Evolutionary conservation across 805 yeast genomes (phyloP), one percentile per base, ranked within the genome.

Genomic region (Wickerhamiella occidentalis): DNA sequence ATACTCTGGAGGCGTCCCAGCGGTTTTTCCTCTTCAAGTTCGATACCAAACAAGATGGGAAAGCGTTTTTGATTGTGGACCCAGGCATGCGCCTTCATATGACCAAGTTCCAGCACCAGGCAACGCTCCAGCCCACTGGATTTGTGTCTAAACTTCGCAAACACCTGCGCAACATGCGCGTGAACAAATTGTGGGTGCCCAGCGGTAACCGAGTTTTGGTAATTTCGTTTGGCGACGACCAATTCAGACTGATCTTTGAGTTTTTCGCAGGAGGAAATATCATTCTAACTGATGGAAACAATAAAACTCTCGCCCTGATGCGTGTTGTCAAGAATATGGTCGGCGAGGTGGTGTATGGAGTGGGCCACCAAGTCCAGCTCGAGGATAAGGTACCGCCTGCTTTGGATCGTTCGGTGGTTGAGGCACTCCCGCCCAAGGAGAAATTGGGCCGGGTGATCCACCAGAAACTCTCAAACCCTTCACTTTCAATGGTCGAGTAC

Each of bases 201-300:
- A 81, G 79, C 0, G 76, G 79, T 58, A 96, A 87, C 61, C 74
- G 97, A 63, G 77, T 85, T n/a, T 69, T 85, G 40, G 94, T 87
- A 0, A 64, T 90, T 41, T 79, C 85, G 52, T 90, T 90, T 65
- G 79, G 88, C 41, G 95, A 85, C 58, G 95, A 95, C 1, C 79
- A 68, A 59, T 66, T 61, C 55, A 81, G 83, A 57, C 67, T 90
- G 55, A 95, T 85, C 0, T 65, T 90, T 48, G 98, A 90, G 64
- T 90, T 90, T 59, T 90, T 88, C 68, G 84, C 96, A 61, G 96
- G 96, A 2, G 98, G 98, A 23, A 90, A 90, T 61, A 76, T 90
- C 49, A 68, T 90, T 17, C 69, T 90, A 18, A 69, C 90, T 53
- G 94, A 90, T 63, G 73, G 77, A 25, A 74, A 80, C 18, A 64